Conservation (phyloP, 768 basidiomycete species). For the Podaxis sp. region DNA sequence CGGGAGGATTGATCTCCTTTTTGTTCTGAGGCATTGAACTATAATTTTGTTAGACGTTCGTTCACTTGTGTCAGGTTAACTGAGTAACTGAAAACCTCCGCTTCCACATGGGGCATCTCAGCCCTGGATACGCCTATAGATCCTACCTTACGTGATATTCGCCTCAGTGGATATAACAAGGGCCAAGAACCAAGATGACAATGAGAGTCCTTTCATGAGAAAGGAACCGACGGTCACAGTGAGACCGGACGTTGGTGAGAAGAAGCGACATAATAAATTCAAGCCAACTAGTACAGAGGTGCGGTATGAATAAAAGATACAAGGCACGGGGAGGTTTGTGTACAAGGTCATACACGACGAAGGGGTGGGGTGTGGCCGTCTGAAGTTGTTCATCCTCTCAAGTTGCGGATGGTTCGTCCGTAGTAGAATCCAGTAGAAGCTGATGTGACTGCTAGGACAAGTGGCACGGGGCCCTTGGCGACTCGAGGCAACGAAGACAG, state of each 20-base stretch:
- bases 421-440: conserved; percentile 67
- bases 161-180: background rate
- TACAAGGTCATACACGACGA: background rate
- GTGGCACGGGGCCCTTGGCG: conserved; percentile 74
- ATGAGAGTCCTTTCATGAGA: too few species aligned
- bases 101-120: background rate
- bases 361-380: background rate
- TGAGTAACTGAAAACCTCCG: background rate
- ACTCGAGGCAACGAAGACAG: conserved; percentile 74
- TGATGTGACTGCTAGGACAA: conserved; percentile 59
- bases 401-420: conserved; percentile 53
- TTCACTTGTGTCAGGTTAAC: too few species aligned
- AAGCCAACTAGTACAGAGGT: background rate
- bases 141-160: background rate
- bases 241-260: background rate
- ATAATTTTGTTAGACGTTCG: too few species aligned
- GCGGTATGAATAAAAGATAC: background rate
- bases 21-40: too few species aligned
- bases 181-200: too few species aligned
- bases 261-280: background rate
- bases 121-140: background rate
- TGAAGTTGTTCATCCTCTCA: conserved; percentile 22
- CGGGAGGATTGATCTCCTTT: too few species aligned
- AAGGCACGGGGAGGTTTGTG: background rate
- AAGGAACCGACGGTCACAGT: too few species aligned